A percentile compares a stretch with the other conserved stretches of the same genome.
phyloP scores from a whole-genome alignment of 2,329 filamentous ascomycete species.

The Monosporascus ibericus region DNA sequence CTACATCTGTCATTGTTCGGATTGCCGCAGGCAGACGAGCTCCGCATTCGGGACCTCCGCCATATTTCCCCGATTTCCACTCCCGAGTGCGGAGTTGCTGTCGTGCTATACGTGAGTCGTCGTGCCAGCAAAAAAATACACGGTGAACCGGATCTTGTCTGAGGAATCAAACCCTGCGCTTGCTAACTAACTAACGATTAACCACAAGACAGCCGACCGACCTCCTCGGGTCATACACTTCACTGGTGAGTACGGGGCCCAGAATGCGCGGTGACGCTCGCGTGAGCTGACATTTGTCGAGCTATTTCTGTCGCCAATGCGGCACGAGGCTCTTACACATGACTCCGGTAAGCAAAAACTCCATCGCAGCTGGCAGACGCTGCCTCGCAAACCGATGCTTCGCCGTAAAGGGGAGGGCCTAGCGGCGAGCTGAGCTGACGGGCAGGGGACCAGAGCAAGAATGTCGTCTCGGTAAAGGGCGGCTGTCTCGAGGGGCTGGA shows the following conservation, averaged over 20 bases:
- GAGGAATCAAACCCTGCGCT: too few relatives aligned
- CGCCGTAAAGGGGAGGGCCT: background rate
- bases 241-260: conserved; percentile 42
- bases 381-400: too few relatives aligned
- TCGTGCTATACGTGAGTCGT: conserved; percentile 49
- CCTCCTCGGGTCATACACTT: conserved; percentile 48
- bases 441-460: conserved; percentile 37
- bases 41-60: conserved; percentile 64
- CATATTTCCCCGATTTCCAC: conserved; percentile 60
- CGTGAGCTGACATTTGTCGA: conserved; percentile 15
- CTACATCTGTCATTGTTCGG: conserved; percentile 65
- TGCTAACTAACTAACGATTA: conserved; percentile 4
- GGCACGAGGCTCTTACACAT: conserved; percentile 61
- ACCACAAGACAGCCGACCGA: conserved; percentile 43
- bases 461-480: conserved; percentile 59
- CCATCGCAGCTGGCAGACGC: background rate
- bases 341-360: conserved; percentile 39
- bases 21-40: conserved; percentile 59
- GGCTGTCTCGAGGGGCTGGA: conserved; percentile 60
- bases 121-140: too few relatives aligned
- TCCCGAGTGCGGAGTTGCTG: conserved; percentile 43
- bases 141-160: too few relatives aligned
- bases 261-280: background rate
- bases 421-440: conserved; percentile 1
- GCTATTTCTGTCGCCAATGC: conserved; percentile 62